Conservation (phyloP, 345 rosid species). For the Hibiscus syriacus region DNA sequence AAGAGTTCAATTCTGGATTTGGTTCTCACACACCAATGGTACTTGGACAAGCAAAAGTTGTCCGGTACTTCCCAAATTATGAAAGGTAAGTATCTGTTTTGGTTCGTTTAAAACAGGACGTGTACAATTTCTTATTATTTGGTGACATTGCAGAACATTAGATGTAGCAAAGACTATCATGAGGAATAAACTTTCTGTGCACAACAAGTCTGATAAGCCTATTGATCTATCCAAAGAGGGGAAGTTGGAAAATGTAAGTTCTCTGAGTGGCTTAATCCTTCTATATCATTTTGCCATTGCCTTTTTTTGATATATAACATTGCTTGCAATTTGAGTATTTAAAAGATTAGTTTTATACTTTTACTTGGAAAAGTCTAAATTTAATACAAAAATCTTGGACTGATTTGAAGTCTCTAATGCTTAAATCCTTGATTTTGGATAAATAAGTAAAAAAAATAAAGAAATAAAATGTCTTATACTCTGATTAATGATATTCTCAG, state of each 20-base stretch:
- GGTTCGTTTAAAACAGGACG: not conserved
- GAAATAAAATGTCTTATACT: not conserved
- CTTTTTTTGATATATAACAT: not conserved
- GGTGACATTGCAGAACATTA: constrained; percentile 54
- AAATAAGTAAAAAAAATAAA: not conserved
- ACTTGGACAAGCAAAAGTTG: constrained; percentile 87
- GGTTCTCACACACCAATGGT: constrained; percentile 93
- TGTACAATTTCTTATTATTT: constrained; percentile 10
- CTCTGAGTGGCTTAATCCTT: constrained; percentile 2
- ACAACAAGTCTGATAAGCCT: constrained; percentile 52
- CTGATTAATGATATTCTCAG: not conserved
- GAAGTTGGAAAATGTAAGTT: constrained; percentile 63
- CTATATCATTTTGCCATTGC: not conserved
- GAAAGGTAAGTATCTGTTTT: constrained; percentile 53
- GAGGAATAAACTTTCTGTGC: constrained; percentile 58
- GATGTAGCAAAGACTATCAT: constrained; percentile 61
- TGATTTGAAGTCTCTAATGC: not conserved
- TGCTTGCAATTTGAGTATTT: not conserved
- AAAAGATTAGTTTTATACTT: not conserved
- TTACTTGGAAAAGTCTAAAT: not conserved
- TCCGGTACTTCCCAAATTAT: constrained; percentile 70
- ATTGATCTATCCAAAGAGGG: constrained; percentile 59
- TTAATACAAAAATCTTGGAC: not conserved
- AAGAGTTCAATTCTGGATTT: constrained; percentile 90
- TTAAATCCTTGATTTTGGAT: not conserved